Base-by-base conservation (phyloP, 2,329 filamentous ascomycete genomes). In the Hypoxylon sp. region DNA sequence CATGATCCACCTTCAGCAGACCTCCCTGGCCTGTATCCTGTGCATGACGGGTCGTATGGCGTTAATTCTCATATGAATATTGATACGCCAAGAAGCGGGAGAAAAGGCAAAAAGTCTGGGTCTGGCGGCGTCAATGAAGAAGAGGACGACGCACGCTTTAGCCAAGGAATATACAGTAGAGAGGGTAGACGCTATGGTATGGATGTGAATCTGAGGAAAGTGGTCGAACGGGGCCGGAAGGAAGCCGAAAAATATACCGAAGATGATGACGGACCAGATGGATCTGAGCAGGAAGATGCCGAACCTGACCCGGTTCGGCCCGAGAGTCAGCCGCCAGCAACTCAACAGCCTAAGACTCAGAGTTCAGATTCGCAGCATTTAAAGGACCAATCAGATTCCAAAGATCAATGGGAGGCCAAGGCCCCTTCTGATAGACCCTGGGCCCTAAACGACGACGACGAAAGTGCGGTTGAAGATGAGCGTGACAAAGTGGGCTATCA, bases 1-100 rank as follows among this genome's bases (percentile, higher is more conserved):
- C 25, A 34, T 51, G 67, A 72, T 14, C 65, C 68, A 3, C 60
- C 69, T 21, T 25, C 62, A 2, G 58, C 70, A 50, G 70, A 72
- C 46, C 65, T 77, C 5, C 75, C 75, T 9, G 64, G 69, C 21
- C 65, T 76, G 28, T 76, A 68, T 53, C 76, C 75, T 2, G 68
- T 69, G 30, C 73, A 76, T 58, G 73, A 77, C 53, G 75, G 75
- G 21, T 76, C 75, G 19, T 78, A 77, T 53, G 76, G 76, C 19
- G 65, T 75, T 46, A 78, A 78, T 49, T 76, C 74, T 21, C 70
- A 72, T 28, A 63, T 77, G 51, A 74, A 67, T 28, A 23, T 70
- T 32, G 68, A 72, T 23, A 19, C 57, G 30, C 38, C 62, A 17
- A 41, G 58, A 23, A 36, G 56, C 21, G 73, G 48, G 25, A 71